Percentiles rank a stretch among this genome's conserved stretches.
These are phyloP conservation scores for Geranium rotundifolium DNA, from an alignment of 345 rosid genomes.

Conservation along the genomic window DNA sequence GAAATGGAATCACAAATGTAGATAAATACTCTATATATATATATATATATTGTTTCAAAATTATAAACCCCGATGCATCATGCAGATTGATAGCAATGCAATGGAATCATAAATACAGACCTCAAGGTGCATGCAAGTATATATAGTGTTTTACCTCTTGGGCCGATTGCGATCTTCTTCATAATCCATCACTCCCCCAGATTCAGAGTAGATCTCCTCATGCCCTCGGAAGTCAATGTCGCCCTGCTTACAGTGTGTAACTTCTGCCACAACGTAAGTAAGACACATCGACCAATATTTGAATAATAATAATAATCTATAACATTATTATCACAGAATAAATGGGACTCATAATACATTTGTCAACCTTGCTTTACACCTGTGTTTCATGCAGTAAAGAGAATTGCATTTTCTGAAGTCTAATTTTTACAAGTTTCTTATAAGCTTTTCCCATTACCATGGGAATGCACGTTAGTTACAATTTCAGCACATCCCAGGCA, in stretches of 20 bases:
- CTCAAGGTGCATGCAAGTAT: too few species aligned
- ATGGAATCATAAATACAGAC: too few species aligned
- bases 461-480: too few species aligned
- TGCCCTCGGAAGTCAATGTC: slow-evolving; percentile 73
- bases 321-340: background rate
- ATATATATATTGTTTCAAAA: too few species aligned
- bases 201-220: slow-evolving; percentile 86
- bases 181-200: slow-evolving; percentile 97
- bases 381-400: background rate
- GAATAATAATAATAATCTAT: too few species aligned
- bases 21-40: too few species aligned
- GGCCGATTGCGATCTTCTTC: slow-evolving; percentile 91
- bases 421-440: too few species aligned
- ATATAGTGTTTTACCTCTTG: slow-evolving; percentile 49
- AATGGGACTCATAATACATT: background rate
- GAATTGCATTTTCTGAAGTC: background rate
- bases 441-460: too few species aligned
- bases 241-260: slow-evolving; percentile 93
- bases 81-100: too few species aligned
- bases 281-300: slow-evolving; percentile 69
- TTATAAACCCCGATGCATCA: too few species aligned
- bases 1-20: too few species aligned
- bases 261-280: slow-evolving; percentile 99
- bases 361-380: background rate
- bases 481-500: too few species aligned